Conservation (phyloP, 1,284 basidiomycete species). For the Xerocomus amazonicus region DNA sequence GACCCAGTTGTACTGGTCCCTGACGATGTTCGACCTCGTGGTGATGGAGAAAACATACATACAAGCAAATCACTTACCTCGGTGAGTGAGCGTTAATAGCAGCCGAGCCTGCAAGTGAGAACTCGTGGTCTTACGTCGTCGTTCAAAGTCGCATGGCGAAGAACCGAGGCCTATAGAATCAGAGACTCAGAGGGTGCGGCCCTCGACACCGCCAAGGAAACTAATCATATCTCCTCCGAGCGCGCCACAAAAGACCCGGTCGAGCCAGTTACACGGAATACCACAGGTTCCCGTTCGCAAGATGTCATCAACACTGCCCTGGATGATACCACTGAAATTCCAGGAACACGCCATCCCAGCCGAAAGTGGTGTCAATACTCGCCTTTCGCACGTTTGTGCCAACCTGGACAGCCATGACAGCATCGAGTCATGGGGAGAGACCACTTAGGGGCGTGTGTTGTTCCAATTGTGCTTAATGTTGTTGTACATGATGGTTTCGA, state of each 20-base stretch:
- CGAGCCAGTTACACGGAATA: constrained; percentile 10
- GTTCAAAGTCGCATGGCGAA: constrained; percentile 10
- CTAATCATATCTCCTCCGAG: constrained; percentile 20
- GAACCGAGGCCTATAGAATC: background rate
- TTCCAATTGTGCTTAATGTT: background rate
- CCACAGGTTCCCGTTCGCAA: constrained; percentile 14
- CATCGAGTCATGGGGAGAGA: constrained; percentile 51
- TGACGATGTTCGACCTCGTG: constrained; percentile 12
- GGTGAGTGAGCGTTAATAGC: constrained; percentile 20
- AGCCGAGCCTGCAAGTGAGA: constrained; percentile 1
- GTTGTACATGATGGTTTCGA: background rate
- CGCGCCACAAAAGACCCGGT: constrained; percentile 26
- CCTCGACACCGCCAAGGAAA: constrained; percentile 25
- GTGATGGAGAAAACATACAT: constrained; percentile 12
- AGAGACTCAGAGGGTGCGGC: constrained; percentile 2
- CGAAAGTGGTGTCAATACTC: constrained; percentile 11
- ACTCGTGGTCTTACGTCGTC: constrained; percentile 2
- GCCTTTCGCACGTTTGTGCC: constrained; percentile 36
- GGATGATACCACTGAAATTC: constrained; percentile 23
- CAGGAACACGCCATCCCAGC: constrained; percentile 6
- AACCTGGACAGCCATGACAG: constrained; percentile 37
- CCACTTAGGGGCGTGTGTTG: constrained; percentile 5
- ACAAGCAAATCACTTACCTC: constrained; percentile 1
- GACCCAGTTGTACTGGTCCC: constrained; percentile 6
- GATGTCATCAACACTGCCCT: constrained; percentile 24